Base-by-base conservation (phyloP, 2,329 filamentous ascomycete species). In the Coniochaeta hoffmannii region DNA sequence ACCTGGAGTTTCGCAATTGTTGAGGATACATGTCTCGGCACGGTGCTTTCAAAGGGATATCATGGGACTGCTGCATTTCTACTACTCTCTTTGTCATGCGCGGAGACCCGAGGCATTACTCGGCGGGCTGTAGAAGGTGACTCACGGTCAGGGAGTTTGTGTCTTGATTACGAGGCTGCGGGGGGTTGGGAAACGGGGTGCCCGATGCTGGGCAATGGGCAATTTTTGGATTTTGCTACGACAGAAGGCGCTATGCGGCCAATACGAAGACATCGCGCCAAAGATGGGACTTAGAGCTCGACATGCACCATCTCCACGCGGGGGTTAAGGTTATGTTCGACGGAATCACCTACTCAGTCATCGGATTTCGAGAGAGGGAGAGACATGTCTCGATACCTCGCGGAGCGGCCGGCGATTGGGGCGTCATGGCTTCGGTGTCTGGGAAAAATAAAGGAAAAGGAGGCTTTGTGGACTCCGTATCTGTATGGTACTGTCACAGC, bases 281-380 rank as follows among this genome's bases (percentile, higher is more conserved):
- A 28, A 46, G 26, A 46, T 26, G 41, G 19, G 26, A 46, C 24
- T 26, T 46, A 46, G 41, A 46, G 41, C 41, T 46, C 41, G 41
- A 28, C 41, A 46, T 46, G 24, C 41, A 46, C 41, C 41, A 46
- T 46, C 41, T 46, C 41, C 41, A 46, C 41, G 22, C 41, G 41
- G 41, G 41, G 41, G 41, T 28, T 46, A 46, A 19, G 41, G 41
- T 19, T 46, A 46, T 46, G 41, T 46, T 46, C 41, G 41, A 26
- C 26, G 9, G 36, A 19, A 19, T 11, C 11, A 11, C 22, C 17
- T 22, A 19, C 36, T 22, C 36, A n/a, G 22, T 41, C 36, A 22
- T 41, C 36, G 19, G 36, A 22, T 19, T n/a, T 36, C 9, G 9
- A 36, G 34, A n/a, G 34, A 36, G n/a, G n/a, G n/a, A 36, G 35